Percentiles rank a stretch among this genome's conserved stretches.
Evolutionary conservation across 805 yeast genomes (phyloP).

Genomic region (Cyberlindnera nakhonratchasimensis): DNA sequence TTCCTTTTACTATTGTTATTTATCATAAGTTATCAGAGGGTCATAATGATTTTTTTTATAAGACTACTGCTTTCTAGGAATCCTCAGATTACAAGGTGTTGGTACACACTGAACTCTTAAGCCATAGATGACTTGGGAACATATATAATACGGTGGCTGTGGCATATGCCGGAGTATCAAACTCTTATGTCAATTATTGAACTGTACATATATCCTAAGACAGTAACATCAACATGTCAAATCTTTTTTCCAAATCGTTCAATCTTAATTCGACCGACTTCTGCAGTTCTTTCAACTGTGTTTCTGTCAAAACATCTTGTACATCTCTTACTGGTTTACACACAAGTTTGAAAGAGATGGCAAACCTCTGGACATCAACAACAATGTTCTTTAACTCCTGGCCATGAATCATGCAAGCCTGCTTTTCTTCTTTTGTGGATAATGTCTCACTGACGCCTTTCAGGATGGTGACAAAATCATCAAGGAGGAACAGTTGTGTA

Average conservation of each 20-base stretch:
- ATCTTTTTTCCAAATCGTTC: slow-evolving; percentile 12
- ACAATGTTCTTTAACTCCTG: slow-evolving; percentile 6
- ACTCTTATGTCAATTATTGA: background rate
- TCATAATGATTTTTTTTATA: too few relatives aligned
- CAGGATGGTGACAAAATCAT: slow-evolving; percentile 17
- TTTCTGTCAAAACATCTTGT: background rate
- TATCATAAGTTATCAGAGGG: too few relatives aligned
- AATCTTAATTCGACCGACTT: background rate
- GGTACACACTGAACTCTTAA: too few relatives aligned
- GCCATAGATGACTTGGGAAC: too few relatives aligned
- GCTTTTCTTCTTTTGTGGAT: slow-evolving; percentile 1
- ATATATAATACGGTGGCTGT: too few relatives aligned
- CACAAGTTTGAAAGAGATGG: slow-evolving; percentile 9
- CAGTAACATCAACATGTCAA: slow-evolving; percentile 6
- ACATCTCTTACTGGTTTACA: slow-evolving; percentile 6
- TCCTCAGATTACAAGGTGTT: too few relatives aligned
- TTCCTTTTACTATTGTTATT: too few relatives aligned
- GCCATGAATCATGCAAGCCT: slow-evolving; percentile 7
- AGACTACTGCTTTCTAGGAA: too few relatives aligned
- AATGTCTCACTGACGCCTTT: slow-evolving; percentile 13
- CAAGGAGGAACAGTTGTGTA: slow-evolving; percentile 16
- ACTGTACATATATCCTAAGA: background rate
- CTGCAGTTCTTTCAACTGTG: background rate
- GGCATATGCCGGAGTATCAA: too few relatives aligned
- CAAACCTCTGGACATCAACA: slow-evolving; percentile 7